Evolutionary conservation across 768 basidiomycete species (phyloP).

Genomic region (Boletus sp.): DNA sequence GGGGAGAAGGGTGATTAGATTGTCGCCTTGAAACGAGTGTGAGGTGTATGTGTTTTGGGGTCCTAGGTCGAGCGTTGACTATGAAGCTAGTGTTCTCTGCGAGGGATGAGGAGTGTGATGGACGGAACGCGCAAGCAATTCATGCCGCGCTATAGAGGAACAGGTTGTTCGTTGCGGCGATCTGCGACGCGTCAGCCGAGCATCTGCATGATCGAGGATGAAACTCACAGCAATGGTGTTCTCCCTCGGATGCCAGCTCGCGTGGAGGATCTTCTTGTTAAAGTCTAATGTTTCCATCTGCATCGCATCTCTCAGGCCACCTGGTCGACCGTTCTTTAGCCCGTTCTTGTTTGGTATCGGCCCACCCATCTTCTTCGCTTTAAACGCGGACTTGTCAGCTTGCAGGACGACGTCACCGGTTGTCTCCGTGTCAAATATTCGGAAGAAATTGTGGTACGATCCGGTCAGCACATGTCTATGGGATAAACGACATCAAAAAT

Average conservation of each 20-base stretch:
- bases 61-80: slow-evolving; percentile 11
- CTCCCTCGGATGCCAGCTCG: slow-evolving; percentile 97
- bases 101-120: slow-evolving; percentile 1
- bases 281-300: slow-evolving; percentile 85
- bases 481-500: slow-evolving; percentile 2
- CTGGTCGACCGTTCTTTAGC: slow-evolving; percentile 74
- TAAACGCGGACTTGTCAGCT: slow-evolving; percentile 99
- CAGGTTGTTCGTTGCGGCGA: slow-evolving; percentile 73
- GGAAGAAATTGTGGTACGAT: slow-evolving; percentile 99
- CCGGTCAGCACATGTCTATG: slow-evolving; percentile 94
- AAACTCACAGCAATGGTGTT: slow-evolving; percentile 91
- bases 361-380: slow-evolving; percentile 97
- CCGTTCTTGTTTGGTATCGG: slow-evolving; percentile 67
- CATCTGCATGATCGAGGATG: background rate
- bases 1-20: slow-evolving; percentile 20
- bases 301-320: slow-evolving; percentile 76
- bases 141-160: slow-evolving; percentile 40
- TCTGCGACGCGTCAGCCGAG: slow-evolving; percentile 43
- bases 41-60: slow-evolving; percentile 11
- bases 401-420: slow-evolving; percentile 89
- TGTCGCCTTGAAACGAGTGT: slow-evolving; percentile 27
- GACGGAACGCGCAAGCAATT: slow-evolving; percentile 10
- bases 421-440: slow-evolving; percentile 93
- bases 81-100: slow-evolving; percentile 14
- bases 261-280: slow-evolving; percentile 96